phyloP scores from a whole-genome alignment of 768 basidiomycete species.

The Amanita molliuscula region DNA sequence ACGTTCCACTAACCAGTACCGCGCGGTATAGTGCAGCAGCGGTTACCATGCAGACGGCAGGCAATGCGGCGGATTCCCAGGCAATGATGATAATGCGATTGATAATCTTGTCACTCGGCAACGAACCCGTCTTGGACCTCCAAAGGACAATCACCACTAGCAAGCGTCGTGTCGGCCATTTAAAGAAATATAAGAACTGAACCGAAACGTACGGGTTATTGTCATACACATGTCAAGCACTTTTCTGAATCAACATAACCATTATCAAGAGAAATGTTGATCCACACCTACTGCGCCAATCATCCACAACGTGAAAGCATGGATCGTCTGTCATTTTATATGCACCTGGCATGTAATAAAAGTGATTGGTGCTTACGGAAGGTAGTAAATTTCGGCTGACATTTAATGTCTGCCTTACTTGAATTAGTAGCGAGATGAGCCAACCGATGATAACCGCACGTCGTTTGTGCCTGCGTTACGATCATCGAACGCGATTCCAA shows the following conservation, averaged over 20 bases:
- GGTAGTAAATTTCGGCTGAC: constrained; percentile 18
- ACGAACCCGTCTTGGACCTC: constrained; percentile 23
- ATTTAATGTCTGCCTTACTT: constrained; percentile 13
- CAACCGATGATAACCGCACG: constrained; percentile 9
- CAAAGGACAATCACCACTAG: constrained; percentile 33
- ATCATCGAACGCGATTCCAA: constrained; percentile 17
- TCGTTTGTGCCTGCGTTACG: constrained; percentile 14
- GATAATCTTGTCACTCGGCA: constrained; percentile 29
- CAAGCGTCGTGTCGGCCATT: background rate
- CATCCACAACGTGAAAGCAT: constrained; percentile 37
- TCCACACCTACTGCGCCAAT: constrained; percentile 29
- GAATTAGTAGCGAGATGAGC: background rate
- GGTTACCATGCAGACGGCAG: constrained; percentile 24
- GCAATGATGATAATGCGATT: constrained; percentile 29
- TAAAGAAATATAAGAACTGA: background rate
- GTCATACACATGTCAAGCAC: constrained; percentile 32
- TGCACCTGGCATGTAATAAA: background rate
- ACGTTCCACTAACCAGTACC: constrained; percentile 17
- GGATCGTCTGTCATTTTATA: constrained; percentile 20
- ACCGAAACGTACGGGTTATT: constrained; percentile 21
- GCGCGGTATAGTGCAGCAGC: constrained; percentile 25
- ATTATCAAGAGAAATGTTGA: background rate
- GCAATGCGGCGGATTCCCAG: constrained; percentile 24
- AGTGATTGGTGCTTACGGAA: constrained; percentile 13
- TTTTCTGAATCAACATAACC: constrained; percentile 8